Base-by-base conservation (phyloP, 495 filamentous ascomycete genomes). In the Astrothelium subdiscretum region DNA sequence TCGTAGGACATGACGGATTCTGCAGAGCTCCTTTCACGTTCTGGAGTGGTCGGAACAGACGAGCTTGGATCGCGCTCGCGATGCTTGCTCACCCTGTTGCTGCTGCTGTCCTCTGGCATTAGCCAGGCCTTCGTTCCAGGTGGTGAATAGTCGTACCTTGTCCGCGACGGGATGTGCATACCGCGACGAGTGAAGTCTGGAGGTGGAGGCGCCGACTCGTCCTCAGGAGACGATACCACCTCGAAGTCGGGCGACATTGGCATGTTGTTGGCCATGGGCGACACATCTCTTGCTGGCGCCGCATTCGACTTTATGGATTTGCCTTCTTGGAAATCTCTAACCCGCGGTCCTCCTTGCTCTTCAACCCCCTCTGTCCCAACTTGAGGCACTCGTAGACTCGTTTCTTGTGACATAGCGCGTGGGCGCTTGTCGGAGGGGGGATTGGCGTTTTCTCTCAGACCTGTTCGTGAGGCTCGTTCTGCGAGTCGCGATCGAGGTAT, bases 1-100 rank as follows among this genome's bases (percentile, higher is more conserved):
- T 73, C 72, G 60, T 74, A 70, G 3, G 74, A 75, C 29, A 70
- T 62, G 35, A 72, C 60, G 6, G 72, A 75, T 32, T 73, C 71
- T 0, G 64, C 71, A n/a, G 71, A 74, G 59, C 73, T 74, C 2
- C 67, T 60, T 18, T 67, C 68, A 12, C 69, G 67, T 12, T 65
- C 57, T 15, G 62, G 62, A n/a, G 65, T 31, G 22, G 60, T 64
- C 20, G 67, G 71, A 27, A 62, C 58, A 44, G 69, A 72, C 5
- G 35, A 44, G 61, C 48, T 58, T 4, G 44, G 59, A 11, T 59
- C 57, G 24, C 66, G 66, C 31, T 63, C 18, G 29, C 42, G 40
- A 20, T 62, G 61, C 15, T 32, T 62, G 13, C 62, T 32, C 13
- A 59, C 52, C 40, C 32, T 67, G 32, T 61, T 70, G 43, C 62